Evolutionary conservation across 176 grass and related monocot species (phyloP).

Genomic region (Hyparrhenia diplandra): DNA sequence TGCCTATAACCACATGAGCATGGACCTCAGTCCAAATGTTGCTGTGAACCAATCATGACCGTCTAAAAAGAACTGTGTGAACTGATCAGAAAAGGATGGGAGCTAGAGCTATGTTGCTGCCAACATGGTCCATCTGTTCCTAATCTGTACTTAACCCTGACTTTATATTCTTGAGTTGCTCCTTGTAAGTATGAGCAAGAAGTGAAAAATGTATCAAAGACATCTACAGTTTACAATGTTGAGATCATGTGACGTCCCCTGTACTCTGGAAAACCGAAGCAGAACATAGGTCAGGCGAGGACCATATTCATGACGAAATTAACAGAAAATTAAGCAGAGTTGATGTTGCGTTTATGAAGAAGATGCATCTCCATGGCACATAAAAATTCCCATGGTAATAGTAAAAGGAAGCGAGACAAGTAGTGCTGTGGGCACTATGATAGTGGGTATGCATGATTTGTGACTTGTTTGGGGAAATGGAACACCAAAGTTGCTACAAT

Average conservation of each 20-base stretch:
- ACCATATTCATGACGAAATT: background rate
- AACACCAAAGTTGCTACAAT: conserved; percentile 14
- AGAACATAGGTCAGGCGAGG: background rate
- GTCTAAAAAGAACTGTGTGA: background rate
- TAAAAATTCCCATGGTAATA: background rate
- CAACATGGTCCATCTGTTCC: conserved; percentile 1
- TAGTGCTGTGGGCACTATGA: conserved; percentile 30
- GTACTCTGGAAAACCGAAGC: background rate
- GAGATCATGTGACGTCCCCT: background rate
- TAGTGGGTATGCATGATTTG: conserved; percentile 37
- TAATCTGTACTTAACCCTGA: conserved; percentile 13
- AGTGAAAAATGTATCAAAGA: background rate
- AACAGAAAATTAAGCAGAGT: too few relatives aligned
- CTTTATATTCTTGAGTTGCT: conserved; percentile 4
- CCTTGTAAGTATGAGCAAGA: background rate
- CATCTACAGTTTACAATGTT: background rate
- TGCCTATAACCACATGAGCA: conserved; percentile 31
- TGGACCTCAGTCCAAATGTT: background rate
- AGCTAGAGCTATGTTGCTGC: background rate
- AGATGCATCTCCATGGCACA: background rate
- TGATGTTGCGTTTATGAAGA: background rate
- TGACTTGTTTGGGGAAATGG: background rate
- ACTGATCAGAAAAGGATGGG: background rate
- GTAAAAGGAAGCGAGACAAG: background rate
- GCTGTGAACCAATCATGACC: conserved; percentile 5